Evolutionary conservation across 495 filamentous ascomycete genomes (phyloP).

Genomic region (Jackrogersella multiformis): DNA sequence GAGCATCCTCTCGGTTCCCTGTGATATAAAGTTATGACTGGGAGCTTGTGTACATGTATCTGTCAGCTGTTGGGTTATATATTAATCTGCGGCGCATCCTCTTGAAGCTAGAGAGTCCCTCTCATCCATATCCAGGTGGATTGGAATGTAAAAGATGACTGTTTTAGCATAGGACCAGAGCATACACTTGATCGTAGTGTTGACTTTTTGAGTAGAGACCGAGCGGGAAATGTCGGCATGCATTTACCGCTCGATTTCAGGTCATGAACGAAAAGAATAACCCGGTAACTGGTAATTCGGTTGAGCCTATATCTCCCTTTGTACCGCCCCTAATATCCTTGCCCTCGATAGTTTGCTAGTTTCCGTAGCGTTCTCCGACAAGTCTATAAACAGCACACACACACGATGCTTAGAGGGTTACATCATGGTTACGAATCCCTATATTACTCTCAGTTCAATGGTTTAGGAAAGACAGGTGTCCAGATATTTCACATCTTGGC

Average conservation of each 20-base stretch:
- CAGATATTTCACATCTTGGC: constrained; percentile 2
- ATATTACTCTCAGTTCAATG: neutral
- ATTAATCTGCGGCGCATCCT: neutral
- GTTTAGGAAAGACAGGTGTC: neutral
- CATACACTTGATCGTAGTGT: no score
- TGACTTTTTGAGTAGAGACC: no score
- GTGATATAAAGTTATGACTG: neutral
- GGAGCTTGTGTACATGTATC: neutral
- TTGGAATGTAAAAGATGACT: neutral
- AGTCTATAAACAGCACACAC: neutral
- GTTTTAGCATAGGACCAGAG: no score
- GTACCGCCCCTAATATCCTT: neutral
- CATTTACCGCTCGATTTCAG: no score
- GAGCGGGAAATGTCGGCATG: no score
- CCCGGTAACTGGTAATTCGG: neutral
- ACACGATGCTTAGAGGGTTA: constrained; percentile 6
- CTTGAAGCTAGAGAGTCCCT: neutral
- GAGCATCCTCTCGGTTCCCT: neutral
- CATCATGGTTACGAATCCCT: constrained; percentile 22
- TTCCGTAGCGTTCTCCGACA: neutral
- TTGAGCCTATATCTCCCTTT: neutral
- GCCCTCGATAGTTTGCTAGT: neutral
- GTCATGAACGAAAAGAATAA: neutral
- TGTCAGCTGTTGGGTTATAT: neutral
- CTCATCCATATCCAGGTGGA: neutral